Percentiles rank a stretch among this genome's conserved stretches.
Conservation (phyloP, 176 grass and related monocot genomes). For the Metroxylon sagu region DNA sequence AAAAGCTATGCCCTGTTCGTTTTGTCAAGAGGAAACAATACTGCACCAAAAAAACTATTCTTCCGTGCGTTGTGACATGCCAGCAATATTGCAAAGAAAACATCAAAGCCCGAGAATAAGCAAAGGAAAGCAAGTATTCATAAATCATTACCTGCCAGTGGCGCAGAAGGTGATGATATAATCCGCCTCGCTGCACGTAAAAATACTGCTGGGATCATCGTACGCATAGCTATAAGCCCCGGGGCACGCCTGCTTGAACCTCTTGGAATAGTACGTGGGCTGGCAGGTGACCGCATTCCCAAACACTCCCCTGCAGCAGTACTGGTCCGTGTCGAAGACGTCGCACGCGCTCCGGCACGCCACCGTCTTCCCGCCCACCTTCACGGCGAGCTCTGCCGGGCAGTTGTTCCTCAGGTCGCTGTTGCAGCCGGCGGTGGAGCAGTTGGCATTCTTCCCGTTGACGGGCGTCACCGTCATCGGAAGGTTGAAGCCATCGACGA, state of each 20-base stretch:
- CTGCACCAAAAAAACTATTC: too few relatives aligned
- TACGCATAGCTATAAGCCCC: slow-evolving; percentile 85
- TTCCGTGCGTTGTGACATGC: too few relatives aligned
- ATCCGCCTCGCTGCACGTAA: slow-evolving; percentile 52
- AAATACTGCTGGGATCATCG: slow-evolving; percentile 73
- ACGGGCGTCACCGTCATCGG: slow-evolving; percentile 39
- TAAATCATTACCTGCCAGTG: slow-evolving; percentile 24
- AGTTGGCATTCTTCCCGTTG: slow-evolving; percentile 34
- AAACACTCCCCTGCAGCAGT: slow-evolving; percentile 54
- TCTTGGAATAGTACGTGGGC: slow-evolving; percentile 63
- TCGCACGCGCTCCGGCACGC: slow-evolving; percentile 88
- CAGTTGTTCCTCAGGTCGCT: slow-evolving; percentile 44
- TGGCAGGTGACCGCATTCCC: slow-evolving; percentile 48
- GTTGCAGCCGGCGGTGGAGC: slow-evolving; percentile 51
- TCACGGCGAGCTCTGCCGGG: slow-evolving; percentile 55
- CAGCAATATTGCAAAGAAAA: too few relatives aligned
- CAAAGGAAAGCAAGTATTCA: too few relatives aligned
- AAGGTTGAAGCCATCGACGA: slow-evolving; percentile 71
- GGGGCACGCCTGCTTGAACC: slow-evolving; percentile 68
- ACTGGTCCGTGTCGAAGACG: slow-evolving; percentile 76
- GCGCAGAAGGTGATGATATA: slow-evolving; percentile 72
- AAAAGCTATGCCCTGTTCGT: too few relatives aligned
- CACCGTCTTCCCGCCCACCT: slow-evolving; percentile 33
- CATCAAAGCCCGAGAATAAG: too few relatives aligned
- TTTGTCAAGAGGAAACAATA: too few relatives aligned